Base-by-base conservation (phyloP, 2,329 filamentous ascomycete species). In the Clonostachys rhizophaga region DNA sequence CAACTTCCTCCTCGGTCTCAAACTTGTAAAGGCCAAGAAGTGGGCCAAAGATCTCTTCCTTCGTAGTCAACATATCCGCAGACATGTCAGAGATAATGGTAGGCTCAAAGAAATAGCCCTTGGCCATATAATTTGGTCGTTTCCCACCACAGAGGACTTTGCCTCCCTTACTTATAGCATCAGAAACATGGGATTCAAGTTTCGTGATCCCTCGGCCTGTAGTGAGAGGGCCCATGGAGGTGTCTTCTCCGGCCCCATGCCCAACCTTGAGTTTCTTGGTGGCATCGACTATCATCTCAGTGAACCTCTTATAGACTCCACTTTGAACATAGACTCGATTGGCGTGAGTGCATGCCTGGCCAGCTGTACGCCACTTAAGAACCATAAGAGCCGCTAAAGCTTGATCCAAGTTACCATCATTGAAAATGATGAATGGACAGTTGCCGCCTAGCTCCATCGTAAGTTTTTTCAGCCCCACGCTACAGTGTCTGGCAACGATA, bases 21-120 rank as follows among this genome's bases (percentile, higher is more conserved):
- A 89, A 89, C 13, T 76, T 70, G 65, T 87, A 87, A 3, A 89
- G 62, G 1, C 81, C 84, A 1, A 84, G 83, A 0, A 89, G 76
- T 2, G 86, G 86, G 1, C 84, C 86, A 56, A 89, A 89, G 0
- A 84, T 89, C 64, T 89, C 86, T 54, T 89, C 85, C 3, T 71
- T 70, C 20, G 82, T 78, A 49, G 89, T 69, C 48, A 75, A 66
- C 86, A 89, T 89, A 35, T 84, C 75, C 51, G 72, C 71, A 13
- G 67, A 86, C 75, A 87, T 84, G 43, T 80, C 78, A 13, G 81
- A 77, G 46, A 90, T 71, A 30, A 89, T 82, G 0, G 85, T 88
- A 2, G 83, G 83, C 53, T 83, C 71, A 66, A 82, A 88, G 66
- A 87, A 89, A 63, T 86, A 86, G 6, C 71, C 66, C 16, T 14